Conservation (phyloP, 2,329 filamentous ascomycete species). For the Fusarium verticillioides region DNA sequence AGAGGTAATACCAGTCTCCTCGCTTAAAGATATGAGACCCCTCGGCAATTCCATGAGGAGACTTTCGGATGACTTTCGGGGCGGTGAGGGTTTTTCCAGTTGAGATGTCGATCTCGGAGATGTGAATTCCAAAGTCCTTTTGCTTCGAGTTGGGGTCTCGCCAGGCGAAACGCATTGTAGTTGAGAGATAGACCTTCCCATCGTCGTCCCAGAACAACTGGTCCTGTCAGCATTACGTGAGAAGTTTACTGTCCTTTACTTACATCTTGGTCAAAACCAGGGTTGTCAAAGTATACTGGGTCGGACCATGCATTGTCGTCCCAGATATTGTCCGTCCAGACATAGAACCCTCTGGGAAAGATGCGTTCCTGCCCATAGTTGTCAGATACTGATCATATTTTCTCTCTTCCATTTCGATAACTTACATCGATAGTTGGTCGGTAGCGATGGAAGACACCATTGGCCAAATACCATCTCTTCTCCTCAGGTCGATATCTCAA, state of each 20-base stretch:
- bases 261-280: conserved; percentile 63
- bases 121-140: conserved; percentile 64
- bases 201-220: conserved; percentile 61
- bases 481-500: conserved; percentile 55
- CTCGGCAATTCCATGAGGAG: conserved; percentile 55
- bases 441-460: conserved; percentile 57
- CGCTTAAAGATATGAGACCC: conserved; percentile 49
- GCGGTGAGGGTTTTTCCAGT: conserved; percentile 54
- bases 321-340: conserved; percentile 64
- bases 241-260: fast-evolving
- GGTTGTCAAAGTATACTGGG: conserved; percentile 64
- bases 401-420: neutral
- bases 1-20: conserved; percentile 40
- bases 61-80: conserved; percentile 51
- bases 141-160: conserved; percentile 53
- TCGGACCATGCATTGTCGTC: conserved; percentile 62
- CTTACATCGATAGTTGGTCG: conserved; percentile 51
- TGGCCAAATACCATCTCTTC: conserved; percentile 58
- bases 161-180: conserved; percentile 50
- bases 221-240: neutral
- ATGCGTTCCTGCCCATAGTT: conserved; percentile 50
- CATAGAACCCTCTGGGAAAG: conserved; percentile 65
- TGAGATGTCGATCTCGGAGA: conserved; percentile 55
- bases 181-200: conserved; percentile 61
- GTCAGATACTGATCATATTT: neutral